Evolutionary conservation across 495 filamentous ascomycete genomes (phyloP).

Genomic region (Hypomontagnella submonticulosa): DNA sequence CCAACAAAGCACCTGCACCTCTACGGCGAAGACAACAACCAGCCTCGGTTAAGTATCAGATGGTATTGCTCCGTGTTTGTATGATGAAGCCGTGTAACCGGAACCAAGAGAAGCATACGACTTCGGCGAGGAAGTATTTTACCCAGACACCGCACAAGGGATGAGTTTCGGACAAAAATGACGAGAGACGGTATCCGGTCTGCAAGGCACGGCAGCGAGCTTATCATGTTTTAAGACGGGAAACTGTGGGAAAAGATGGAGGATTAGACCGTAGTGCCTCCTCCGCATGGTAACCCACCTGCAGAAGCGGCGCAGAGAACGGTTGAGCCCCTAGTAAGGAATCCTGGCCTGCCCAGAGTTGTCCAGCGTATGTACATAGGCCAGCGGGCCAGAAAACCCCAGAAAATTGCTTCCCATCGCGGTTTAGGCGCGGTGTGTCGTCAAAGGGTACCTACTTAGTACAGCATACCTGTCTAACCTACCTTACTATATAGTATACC

Average conservation of each 20-base stretch:
- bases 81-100: slow-evolving; percentile 40
- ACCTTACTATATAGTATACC: too few relatives aligned
- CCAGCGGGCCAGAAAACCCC: slow-evolving; percentile 39
- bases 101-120: slow-evolving; percentile 38
- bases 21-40: slow-evolving; percentile 22
- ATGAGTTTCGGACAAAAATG: slow-evolving; percentile 41
- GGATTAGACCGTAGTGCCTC: slow-evolving; percentile 33
- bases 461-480: too few relatives aligned
- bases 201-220: slow-evolving; percentile 51
- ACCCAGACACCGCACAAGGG: slow-evolving; percentile 31
- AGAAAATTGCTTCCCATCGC: slow-evolving; percentile 47
- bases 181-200: slow-evolving; percentile 43
- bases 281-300: slow-evolving; percentile 44
- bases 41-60: slow-evolving; percentile 40
- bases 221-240: slow-evolving; percentile 48
- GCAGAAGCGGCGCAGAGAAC: slow-evolving; percentile 46
- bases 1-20: slow-evolving; percentile 33
- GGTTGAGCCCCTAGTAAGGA: slow-evolving; percentile 41
- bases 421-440: slow-evolving; percentile 41
- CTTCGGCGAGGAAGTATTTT: slow-evolving; percentile 46
- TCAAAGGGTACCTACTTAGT: slow-evolving; percentile 29
- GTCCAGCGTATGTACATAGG: slow-evolving; percentile 20
- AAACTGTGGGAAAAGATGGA: slow-evolving; percentile 36
- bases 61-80: slow-evolving; percentile 28
- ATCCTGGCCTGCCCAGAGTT: slow-evolving; percentile 32